Evolutionary conservation across 108 stramenopile species (phyloP), one percentile per base, ranked within the genome.

Genomic region (Stephanodiscus minutulus): DNA sequence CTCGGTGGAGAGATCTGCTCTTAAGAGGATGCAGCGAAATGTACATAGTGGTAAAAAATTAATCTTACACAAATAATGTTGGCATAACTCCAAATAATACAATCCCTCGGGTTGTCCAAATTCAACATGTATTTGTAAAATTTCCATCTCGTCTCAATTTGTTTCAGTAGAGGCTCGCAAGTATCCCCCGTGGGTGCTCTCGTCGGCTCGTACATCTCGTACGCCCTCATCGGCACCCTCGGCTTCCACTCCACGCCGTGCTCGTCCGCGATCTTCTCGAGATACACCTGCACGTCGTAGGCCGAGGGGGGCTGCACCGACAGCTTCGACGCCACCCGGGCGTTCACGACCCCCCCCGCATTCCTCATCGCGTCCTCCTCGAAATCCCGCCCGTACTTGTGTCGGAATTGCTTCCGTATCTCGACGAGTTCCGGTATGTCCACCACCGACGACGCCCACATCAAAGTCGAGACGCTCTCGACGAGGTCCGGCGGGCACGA

Each of bases 211-310:
- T 78, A 73, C 78, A 90, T 86, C 61, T 86, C 72, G 9, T 67
- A 62, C 3, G 83, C 83, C 0, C 55, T 78, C 52, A 90, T 52
- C 11, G 64, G 62, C 56, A 71, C 61, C 31, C 63, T 88, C 28
- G 93, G 93, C 33, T 83, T 88, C 93, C 95, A 96, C 21, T 86
- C 77, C 15, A 96, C 91, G 54, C 90, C 81, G 55, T 86, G 81
- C 49, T 91, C 86, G 31, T 93, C 89, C n/a, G 92, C 90, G 56
- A 96, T 96, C 47, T 79, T 87, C 31, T 93, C 90, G 68, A 98
- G 76, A 81, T 96, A 96, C 0, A 82, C 87, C 56, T 95, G 92
- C 8, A 96, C 93, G 24, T 90, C 56, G 57, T 87, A 93, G 5
- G 88, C 88, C 17, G 91, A 84, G 5, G 97, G 97, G 24, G 96